These are phyloP conservation scores for Suhomyces wounanorum DNA, from an alignment of 1,139 yeast genomes.

Conservation along the genomic window DNA sequence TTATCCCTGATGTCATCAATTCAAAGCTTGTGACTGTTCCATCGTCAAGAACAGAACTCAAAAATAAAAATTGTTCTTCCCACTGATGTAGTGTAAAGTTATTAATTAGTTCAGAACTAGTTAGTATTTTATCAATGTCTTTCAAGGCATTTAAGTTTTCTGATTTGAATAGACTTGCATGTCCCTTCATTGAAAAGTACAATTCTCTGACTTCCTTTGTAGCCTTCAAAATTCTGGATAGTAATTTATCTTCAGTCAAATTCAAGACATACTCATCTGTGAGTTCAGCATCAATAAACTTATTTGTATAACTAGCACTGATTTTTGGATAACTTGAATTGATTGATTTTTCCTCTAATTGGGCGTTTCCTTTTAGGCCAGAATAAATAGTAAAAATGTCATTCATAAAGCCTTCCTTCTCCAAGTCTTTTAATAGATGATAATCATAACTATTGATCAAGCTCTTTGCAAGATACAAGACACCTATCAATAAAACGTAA, in stretches of 20 bases:
- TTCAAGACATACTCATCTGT: slow-evolving; percentile 32
- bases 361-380: slow-evolving; percentile 9
- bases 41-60: slow-evolving; percentile 34
- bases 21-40: slow-evolving; percentile 69
- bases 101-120: slow-evolving; percentile 12
- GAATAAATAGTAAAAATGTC: slow-evolving; percentile 38
- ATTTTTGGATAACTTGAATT: slow-evolving; percentile 2
- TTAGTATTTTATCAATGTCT: slow-evolving; percentile 20
- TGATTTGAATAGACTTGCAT: slow-evolving; percentile 16
- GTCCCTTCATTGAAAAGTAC: slow-evolving; percentile 21
- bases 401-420: slow-evolving; percentile 69
- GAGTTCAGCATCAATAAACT: slow-evolving; percentile 37
- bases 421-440: slow-evolving; percentile 51
- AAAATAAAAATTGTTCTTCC: slow-evolving; percentile 48
- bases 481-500: slow-evolving; percentile 46
- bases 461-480: slow-evolving; percentile 51
- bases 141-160: slow-evolving; percentile 22
- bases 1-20: slow-evolving; percentile 67
- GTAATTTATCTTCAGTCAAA: slow-evolving; percentile 23
- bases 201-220: slow-evolving; percentile 24
- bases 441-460: slow-evolving; percentile 50
- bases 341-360: neutral
- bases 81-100: slow-evolving; percentile 38
- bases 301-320: slow-evolving; percentile 21
- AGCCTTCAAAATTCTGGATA: slow-evolving; percentile 21